phyloP scores from a whole-genome alignment of 129 eudicot species.

The Erigeron canadensis region DNA sequence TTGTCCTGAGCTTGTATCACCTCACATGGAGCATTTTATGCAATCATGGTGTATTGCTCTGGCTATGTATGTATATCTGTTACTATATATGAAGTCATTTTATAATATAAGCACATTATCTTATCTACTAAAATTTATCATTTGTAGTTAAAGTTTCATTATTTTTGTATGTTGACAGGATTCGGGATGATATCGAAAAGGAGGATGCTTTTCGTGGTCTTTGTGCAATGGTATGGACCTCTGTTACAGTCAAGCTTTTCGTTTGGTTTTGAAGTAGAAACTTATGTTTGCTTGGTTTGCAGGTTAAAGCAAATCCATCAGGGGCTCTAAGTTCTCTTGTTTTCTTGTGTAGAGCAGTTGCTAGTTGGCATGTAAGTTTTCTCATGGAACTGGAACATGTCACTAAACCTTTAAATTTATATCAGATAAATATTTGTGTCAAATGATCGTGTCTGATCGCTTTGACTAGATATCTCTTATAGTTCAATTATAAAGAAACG shows the following conservation, averaged over 20 bases:
- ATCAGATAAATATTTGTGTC: no score
- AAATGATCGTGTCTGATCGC: neutral
- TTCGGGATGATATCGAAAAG: slow-evolving; percentile 92
- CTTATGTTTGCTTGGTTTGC: slow-evolving; percentile 31
- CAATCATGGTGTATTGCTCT: slow-evolving; percentile 91
- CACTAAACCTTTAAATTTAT: no score
- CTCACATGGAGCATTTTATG: slow-evolving; percentile 99
- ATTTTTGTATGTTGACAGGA: slow-evolving; percentile 50
- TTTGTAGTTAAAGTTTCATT: neutral
- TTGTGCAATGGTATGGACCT: slow-evolving; percentile 72
- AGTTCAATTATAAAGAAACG: neutral
- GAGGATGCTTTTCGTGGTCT: slow-evolving; percentile 99
- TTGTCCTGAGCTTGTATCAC: slow-evolving; percentile 95
- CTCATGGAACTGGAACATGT: no score
- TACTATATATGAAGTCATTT: neutral
- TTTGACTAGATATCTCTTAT: neutral
- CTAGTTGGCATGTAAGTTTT: slow-evolving; percentile 89
- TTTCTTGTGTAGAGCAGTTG: slow-evolving; percentile 87
- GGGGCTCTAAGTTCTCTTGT: slow-evolving; percentile 87
- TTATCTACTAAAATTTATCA: neutral
- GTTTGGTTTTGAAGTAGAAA: slow-evolving; percentile 11
- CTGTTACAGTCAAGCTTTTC: neutral
- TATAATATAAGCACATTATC: neutral
- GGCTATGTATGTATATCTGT: slow-evolving; percentile 59
- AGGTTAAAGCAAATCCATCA: slow-evolving; percentile 91